Conservation (phyloP, 2,329 filamentous ascomycete genomes). For the Chrysoporthe deuterocubensis region DNA sequence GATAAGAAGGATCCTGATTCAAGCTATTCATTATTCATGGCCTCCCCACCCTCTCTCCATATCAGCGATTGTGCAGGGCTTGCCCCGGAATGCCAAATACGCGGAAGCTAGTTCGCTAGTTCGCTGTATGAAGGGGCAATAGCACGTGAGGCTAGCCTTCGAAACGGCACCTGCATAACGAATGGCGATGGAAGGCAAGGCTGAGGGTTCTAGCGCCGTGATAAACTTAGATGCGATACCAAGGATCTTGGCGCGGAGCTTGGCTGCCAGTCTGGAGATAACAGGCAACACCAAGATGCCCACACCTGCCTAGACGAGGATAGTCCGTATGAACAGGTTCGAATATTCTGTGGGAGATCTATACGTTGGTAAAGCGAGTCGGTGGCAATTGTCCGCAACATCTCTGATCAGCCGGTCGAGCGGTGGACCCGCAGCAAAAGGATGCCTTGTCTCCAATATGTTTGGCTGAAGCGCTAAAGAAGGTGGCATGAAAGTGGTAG, state of each 20-base stretch:
- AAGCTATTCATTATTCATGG: neutral
- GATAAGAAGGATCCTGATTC: slow-evolving; percentile 1
- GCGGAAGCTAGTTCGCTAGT: neutral
- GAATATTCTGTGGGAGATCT: neutral
- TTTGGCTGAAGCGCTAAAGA: neutral
- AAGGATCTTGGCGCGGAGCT: neutral
- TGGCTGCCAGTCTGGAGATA: neutral
- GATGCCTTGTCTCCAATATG: neutral
- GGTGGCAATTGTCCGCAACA: neutral
- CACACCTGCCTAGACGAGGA: slow-evolving; percentile 2
- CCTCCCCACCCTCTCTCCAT: neutral
- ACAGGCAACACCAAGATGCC: neutral
- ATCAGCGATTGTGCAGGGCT: neutral
- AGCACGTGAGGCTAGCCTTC: neutral
- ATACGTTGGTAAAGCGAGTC: neutral
- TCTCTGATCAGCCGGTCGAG: neutral
- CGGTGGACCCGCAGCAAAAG: neutral
- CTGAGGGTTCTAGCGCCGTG: slow-evolving; percentile 1
- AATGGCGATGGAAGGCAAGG: slow-evolving; percentile 1
- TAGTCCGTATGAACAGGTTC: neutral
- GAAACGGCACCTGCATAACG: neutral
- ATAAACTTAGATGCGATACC: neutral
- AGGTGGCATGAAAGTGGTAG: neutral
- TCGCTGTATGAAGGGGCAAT: neutral
- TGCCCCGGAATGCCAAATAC: neutral